These are phyloP conservation scores for Candida arabinofermentans DNA, from an alignment of 805 yeast genomes.

Conservation along the genomic window DNA sequence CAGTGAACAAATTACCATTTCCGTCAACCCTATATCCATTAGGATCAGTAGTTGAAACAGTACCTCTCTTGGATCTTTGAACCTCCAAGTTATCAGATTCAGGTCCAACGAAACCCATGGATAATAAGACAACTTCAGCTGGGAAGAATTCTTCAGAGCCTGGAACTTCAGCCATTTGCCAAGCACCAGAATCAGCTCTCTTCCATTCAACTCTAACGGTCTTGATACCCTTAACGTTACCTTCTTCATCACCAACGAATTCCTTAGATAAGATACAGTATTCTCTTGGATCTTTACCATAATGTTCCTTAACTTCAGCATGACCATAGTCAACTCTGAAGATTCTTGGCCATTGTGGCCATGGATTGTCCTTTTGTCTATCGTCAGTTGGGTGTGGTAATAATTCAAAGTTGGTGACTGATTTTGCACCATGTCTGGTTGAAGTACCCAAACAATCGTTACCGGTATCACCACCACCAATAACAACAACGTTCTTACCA, in stretches of 20 bases:
- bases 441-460: constrained; percentile 98
- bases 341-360: constrained; percentile 99
- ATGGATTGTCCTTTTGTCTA: constrained; percentile 92
- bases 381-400: constrained; percentile 86
- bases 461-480: constrained; percentile 99
- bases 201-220: constrained; percentile 99
- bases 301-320: constrained; percentile 88
- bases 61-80: constrained; percentile 79
- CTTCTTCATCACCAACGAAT: constrained; percentile 91
- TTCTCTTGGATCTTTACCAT: constrained; percentile 97
- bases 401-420: constrained; percentile 90
- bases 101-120: constrained; percentile 98
- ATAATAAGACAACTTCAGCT: constrained; percentile 88
- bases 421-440: constrained; percentile 94
- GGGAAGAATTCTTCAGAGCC: constrained; percentile 91
- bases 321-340: constrained; percentile 98
- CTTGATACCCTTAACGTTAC: constrained; percentile 91
- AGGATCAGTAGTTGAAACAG: constrained; percentile 60
- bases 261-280: constrained; percentile 94
- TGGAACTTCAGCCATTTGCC: constrained; percentile 99
- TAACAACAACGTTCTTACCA: constrained; percentile 91
- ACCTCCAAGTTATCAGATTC: constrained; percentile 73
- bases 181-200: constrained; percentile 89
- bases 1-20: constrained; percentile 75
- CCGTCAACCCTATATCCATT: constrained; percentile 62